Evolutionary conservation across 805 yeast genomes (phyloP).

Genomic region (Isabelozyma heimii): DNA sequence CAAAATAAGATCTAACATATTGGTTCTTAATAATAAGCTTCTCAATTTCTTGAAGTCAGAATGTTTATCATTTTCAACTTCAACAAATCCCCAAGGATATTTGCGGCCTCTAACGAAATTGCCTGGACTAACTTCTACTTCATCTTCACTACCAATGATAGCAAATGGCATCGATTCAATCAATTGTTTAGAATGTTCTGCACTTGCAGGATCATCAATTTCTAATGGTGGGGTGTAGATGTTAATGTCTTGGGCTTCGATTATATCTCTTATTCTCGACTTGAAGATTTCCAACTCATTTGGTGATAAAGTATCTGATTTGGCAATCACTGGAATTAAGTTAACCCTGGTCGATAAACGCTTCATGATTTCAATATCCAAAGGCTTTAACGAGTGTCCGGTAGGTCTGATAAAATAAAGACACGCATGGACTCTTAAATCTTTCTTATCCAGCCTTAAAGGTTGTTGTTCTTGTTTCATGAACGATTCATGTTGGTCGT

Average conservation of each 20-base stretch:
- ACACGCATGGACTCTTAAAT: slow-evolving; percentile 87
- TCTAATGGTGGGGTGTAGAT: slow-evolving; percentile 85
- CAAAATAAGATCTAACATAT: slow-evolving; percentile 76
- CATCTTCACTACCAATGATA: slow-evolving; percentile 72
- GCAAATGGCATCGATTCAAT: slow-evolving; percentile 89
- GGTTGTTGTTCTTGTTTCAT: slow-evolving; percentile 97
- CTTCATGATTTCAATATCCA: slow-evolving; percentile 88
- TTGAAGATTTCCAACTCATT: slow-evolving; percentile 68
- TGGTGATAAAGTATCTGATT: slow-evolving; percentile 80
- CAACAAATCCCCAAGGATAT: slow-evolving; percentile 90
- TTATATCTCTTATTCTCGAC: slow-evolving; percentile 73
- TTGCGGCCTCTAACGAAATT: slow-evolving; percentile 70
- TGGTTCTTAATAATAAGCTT: slow-evolving; percentile 73
- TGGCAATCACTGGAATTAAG: slow-evolving; percentile 85
- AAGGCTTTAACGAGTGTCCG: slow-evolving; percentile 81
- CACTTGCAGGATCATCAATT: slow-evolving; percentile 67
- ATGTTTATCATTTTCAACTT: slow-evolving; percentile 81
- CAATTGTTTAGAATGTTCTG: slow-evolving; percentile 76
- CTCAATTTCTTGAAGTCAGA: slow-evolving; percentile 84
- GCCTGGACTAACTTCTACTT: slow-evolving; percentile 63
- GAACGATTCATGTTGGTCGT: slow-evolving; percentile 83
- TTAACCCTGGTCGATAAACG: slow-evolving; percentile 76
- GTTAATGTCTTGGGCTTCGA: slow-evolving; percentile 79
- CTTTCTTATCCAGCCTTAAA: slow-evolving; percentile 58
- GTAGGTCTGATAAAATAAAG: slow-evolving; percentile 89